Evolutionary conservation across 768 basidiomycete genomes (phyloP), one percentile per base, ranked within the genome.

Genomic region (Multifurca ochricompacta): DNA sequence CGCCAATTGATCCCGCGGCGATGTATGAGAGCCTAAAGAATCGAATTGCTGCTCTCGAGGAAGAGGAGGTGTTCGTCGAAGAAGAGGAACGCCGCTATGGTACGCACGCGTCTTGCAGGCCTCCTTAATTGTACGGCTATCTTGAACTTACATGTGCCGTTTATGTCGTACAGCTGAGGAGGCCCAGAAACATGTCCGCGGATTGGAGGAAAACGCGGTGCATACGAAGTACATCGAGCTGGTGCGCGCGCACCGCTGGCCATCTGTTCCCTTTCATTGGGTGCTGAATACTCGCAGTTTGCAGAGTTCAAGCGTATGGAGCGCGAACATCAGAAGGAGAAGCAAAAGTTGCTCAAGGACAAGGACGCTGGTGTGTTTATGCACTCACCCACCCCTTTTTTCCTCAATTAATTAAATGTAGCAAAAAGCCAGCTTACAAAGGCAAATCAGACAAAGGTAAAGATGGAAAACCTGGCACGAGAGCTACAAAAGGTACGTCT

Each of bases 11-110:
- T 72, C 88, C 89, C 50, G 85, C 82, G 2, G 77, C 81, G 37
- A 87, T 92, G 86, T 91, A 91, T 67, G 90, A 91, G 68, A 87
- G 82, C 51, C 74, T 93, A 64, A 91, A 86, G 79, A 91, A 76
- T 68, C 77, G 89, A 67, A 93, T 93, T 70, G 88, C 91, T 5
- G 89, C 87, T 39, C 72, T 93, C 60, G 90, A 93, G 66, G 90
- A 91, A 68, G 90, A 90, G 65, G 86, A 88, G 64, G 85, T 85
- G 6, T 73, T 87, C 31, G 87, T 88, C 63, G 90, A 91, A 65
- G 91, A 93, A 68, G 90, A 92, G 69, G 90, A 91, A 66, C 75
- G 77, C 61, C 74, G 76, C 67, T 87, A 82, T 62, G 80, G 90
- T 91, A 64, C 65, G 82, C n/a, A n/a, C 75, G 25, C 36, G 39